phyloP scores from a whole-genome alignment of 805 yeast genomes.

The Nakazawaea wickerhamii region DNA sequence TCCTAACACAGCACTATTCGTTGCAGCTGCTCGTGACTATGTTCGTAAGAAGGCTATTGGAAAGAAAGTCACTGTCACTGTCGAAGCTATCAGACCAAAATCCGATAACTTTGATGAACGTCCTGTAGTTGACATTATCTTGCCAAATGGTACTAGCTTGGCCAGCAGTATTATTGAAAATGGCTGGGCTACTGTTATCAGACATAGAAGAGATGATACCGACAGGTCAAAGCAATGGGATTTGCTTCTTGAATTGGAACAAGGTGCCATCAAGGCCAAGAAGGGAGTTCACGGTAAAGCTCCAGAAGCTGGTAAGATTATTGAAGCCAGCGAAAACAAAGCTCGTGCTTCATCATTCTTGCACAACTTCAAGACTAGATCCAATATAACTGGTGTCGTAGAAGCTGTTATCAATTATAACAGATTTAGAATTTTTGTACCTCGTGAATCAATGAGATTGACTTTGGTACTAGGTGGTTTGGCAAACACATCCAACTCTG shows the following conservation, averaged over 20 bases:
- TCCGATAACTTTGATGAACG: slow-evolving; percentile 60
- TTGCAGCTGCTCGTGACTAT: slow-evolving; percentile 66
- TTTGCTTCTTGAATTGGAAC: slow-evolving; percentile 63
- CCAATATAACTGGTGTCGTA: slow-evolving; percentile 60
- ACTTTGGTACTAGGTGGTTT: slow-evolving; percentile 76
- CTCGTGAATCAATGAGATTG: slow-evolving; percentile 65
- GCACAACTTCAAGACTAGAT: slow-evolving; percentile 62
- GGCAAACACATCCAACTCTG: slow-evolving; percentile 28
- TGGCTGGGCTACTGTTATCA: slow-evolving; percentile 75
- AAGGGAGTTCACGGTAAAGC: slow-evolving; percentile 61
- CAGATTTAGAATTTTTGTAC: slow-evolving; percentile 59
- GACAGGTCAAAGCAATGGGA: slow-evolving; percentile 79
- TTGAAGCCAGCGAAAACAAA: slow-evolving; percentile 74
- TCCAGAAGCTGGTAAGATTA: slow-evolving; percentile 53
- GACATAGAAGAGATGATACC: slow-evolving; percentile 67
- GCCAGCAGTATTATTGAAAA: slow-evolving; percentile 52
- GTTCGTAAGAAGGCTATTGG: slow-evolving; percentile 67
- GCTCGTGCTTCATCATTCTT: slow-evolving; percentile 71
- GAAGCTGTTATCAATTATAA: slow-evolving; percentile 68
- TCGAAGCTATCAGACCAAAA: slow-evolving; percentile 62
- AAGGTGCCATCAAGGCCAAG: slow-evolving; percentile 47
- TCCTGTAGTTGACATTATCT: slow-evolving; percentile 54
- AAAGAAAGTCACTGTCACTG: slow-evolving; percentile 52
- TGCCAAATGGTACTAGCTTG: slow-evolving; percentile 51
- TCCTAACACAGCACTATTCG: slow-evolving; percentile 48